Conservation (phyloP, 176 grass and related monocot genomes). For the Tuctoria greenei region DNA sequence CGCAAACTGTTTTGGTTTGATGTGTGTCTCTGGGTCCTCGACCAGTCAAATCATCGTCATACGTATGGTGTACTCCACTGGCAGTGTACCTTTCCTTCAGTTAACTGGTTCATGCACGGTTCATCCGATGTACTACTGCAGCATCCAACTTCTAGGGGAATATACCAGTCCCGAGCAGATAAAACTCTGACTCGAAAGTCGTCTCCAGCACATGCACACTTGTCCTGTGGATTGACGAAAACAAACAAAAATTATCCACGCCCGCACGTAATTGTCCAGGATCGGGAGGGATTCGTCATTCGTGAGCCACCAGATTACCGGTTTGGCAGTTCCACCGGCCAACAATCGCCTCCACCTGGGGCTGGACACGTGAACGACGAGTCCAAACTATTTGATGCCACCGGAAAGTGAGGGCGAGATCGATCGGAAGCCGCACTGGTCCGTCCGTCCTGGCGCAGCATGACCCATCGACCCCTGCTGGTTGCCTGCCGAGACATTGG, state of each 20-base stretch:
- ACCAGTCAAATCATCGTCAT: not conserved
- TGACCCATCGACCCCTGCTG: too few species aligned
- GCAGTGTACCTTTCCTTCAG: not conserved
- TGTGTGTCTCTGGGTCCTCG: too few species aligned
- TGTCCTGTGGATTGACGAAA: not conserved
- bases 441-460: too few species aligned
- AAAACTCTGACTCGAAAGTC: not conserved
- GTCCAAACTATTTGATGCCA: constrained; percentile 16
- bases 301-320: not conserved
- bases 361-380: not conserved
- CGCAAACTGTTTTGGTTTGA: too few species aligned
- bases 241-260: not conserved
- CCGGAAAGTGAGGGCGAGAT: not conserved
- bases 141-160: not conserved
- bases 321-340: constrained; percentile 25
- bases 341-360: not conserved
- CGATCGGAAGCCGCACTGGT: not conserved
- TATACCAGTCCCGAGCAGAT: not conserved
- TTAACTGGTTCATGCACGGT: not conserved
- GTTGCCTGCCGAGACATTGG: too few species aligned
- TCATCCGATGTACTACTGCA: not conserved
- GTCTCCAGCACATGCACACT: not conserved
- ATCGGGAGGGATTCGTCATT: too few species aligned
- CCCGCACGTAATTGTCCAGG: not conserved
- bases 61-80: not conserved